Evolutionary conservation across 2,329 filamentous ascomycete genomes (phyloP).

Genomic region (Cladosporium sphaerospermum): DNA sequence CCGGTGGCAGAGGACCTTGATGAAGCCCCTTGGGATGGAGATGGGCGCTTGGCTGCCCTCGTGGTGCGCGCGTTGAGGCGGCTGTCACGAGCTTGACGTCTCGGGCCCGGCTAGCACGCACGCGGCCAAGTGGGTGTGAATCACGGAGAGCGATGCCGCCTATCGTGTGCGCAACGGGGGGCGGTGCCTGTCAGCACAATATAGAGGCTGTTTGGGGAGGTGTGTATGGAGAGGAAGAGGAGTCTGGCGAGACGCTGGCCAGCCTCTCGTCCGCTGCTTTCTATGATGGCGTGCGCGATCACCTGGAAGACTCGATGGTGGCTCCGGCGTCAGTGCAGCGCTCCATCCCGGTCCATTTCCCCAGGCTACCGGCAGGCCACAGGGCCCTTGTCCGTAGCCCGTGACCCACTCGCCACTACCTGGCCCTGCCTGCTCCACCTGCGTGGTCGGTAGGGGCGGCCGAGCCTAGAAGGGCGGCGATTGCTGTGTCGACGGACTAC

Average conservation of each 20-base stretch:
- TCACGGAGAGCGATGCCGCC: neutral
- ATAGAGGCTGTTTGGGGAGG: neutral
- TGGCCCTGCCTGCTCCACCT: too few relatives aligned
- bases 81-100: conserved; percentile 5
- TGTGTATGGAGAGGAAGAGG: neutral
- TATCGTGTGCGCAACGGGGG: neutral
- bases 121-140: neutral
- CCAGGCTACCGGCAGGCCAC: neutral
- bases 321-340: conserved; percentile 6
- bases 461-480: too few relatives aligned
- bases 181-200: neutral
- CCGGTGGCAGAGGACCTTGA: conserved; percentile 3
- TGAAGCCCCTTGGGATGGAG: neutral
- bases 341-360: conserved; percentile 6
- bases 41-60: neutral
- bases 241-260: neutral
- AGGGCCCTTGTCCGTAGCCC: neutral
- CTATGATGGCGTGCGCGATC: conserved; percentile 9
- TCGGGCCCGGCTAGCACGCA: conserved; percentile 1
- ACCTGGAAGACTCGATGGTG: neutral
- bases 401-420: neutral
- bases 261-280: neutral
- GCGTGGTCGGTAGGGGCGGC: too few relatives aligned
- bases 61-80: neutral
- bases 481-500: too few relatives aligned